Base-by-base conservation (phyloP, 768 basidiomycete species). In the Trametes villosa region DNA sequence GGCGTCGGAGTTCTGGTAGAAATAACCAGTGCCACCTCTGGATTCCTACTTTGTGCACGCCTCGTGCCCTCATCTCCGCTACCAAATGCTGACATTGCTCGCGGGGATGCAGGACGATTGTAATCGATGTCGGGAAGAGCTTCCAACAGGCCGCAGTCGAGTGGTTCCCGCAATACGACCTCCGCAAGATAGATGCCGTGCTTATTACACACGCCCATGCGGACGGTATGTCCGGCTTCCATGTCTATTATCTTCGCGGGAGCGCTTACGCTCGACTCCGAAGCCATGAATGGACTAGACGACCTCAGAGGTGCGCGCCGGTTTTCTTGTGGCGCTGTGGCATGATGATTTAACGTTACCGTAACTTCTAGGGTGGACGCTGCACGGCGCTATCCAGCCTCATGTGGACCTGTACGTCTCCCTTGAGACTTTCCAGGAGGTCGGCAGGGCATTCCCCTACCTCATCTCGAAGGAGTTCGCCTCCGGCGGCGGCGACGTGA, bases 201-300 rank as follows among this genome's bases (percentile, higher is more conserved):
- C 76, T 97, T 17, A 84, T 96, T 41, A 95, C 93, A 0, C 94
- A 96, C 74, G 86, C 91, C 9, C 94, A 96, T 75, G 90, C 92
- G 36, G 92, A 93, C 74, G 91, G 84, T 83, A 51, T 52, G 76
- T 67, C 24, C 56, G 30, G 33, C 41, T 30, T 31, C 24, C 45
- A 3, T 36, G 50, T 36, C 50, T 51, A 51, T 29, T 36, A 34
- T 40, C 29, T 46, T 29, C 36, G 53, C 44, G 49, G 42, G 33
- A 20, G 42, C 49, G 44, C 34, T 44, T 9, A 38, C 34, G 17
- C 27, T 33, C 42, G 31, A 15, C 6, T 9, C n/a, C 49, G 46
- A 53, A 81, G 94, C 94, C 7, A 92, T 94, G 78, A 93, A 94
- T 68, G 94, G 94, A 3, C 74, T 96, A 57, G 94, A 96, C 74